Base-by-base conservation (phyloP, 306 rosid genomes). In the Lathyrus oleraceus region DNA sequence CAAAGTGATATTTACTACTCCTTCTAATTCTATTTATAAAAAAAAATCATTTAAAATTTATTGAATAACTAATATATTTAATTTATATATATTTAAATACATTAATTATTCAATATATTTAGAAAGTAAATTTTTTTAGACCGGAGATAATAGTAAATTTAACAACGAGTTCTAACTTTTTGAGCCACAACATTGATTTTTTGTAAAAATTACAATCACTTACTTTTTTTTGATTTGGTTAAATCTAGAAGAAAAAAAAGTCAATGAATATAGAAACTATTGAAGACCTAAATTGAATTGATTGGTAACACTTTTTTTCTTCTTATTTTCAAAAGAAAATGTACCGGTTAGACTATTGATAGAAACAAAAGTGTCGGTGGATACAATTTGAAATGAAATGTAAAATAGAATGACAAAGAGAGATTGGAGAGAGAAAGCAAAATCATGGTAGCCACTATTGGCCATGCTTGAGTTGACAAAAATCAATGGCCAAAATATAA, bases 391-490 rank as follows among this genome's bases (percentile, higher is more conserved):
- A 79, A 60, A 47, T 73, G 67, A 79, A 69, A 39, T 68, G 76
- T 68, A 19, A 80, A 74, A 45, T 62, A 65, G 44, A 70, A 74
- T 59, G 75, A 64, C 40, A 73, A 27, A 38, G 1, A 38, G 1
- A 52, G 69, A 72, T 72, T 81, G 70, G 77, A 64, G 45, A 45
- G 67, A 73, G 71, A 73, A 69, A 30, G 30, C 35, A 56, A 45
- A 62, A 70, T 74, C 77, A 70, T 65, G 80, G 75, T 64, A 58
- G 53, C 61, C 65, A 78, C 76, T 63, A 17, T 21, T 65, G 27
- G 51, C 71, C 76, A 73, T 15, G 45, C 51, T 53, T 59, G 53
- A 1, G 47, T 78, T 70, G 80, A 82, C 75, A 78, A 78, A 77
- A 78, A 74, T 65, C 57, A 74, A 44, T 48, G 8, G 68, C 38